These are phyloP conservation scores for Stagonosporopsis chrysanthemi DNA, from an alignment of 2,329 filamentous ascomycete genomes.

Conservation along the genomic window DNA sequence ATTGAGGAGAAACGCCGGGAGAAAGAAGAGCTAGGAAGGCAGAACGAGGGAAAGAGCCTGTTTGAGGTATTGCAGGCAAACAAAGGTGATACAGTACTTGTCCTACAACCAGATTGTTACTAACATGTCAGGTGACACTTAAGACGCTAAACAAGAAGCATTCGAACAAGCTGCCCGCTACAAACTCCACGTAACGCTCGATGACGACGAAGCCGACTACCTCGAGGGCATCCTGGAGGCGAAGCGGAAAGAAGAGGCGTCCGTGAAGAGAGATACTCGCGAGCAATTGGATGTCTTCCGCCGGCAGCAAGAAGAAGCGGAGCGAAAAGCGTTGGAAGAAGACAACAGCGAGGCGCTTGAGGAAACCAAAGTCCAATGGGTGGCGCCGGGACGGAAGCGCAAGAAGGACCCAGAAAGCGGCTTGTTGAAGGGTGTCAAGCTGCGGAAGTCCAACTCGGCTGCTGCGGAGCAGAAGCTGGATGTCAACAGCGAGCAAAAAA, in stretches of 20 bases:
- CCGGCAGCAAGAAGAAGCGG: constrained; percentile 65
- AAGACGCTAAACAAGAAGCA: constrained; percentile 85
- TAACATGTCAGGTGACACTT: constrained; percentile 44
- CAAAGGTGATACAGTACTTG: constrained; percentile 64
- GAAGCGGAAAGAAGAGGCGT: constrained; percentile 63
- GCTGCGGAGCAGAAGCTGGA: constrained; percentile 21
- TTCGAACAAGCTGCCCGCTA: constrained; percentile 77
- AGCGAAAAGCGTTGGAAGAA: constrained; percentile 56
- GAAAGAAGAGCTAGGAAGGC: constrained; percentile 60
- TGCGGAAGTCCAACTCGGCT: constrained; percentile 48
- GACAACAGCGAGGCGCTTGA: constrained; percentile 46
- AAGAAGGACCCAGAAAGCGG: constrained; percentile 54
- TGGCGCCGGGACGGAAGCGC: constrained; percentile 59
- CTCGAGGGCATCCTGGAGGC: constrained; percentile 67
- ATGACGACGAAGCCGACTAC: constrained; percentile 82
- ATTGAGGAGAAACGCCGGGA: constrained; percentile 67
- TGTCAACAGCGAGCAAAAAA: constrained; percentile 3
- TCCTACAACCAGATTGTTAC: neutral
- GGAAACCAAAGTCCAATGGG: constrained; percentile 59
- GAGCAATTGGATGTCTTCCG: constrained; percentile 67
- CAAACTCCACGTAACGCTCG: constrained; percentile 79
- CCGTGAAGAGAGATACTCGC: constrained; percentile 64
- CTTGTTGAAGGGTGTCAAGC: constrained; percentile 54
- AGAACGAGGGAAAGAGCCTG: constrained; percentile 66
- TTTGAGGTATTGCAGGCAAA: constrained; percentile 82